Evolutionary conservation across 768 basidiomycete species (phyloP), one percentile per base, ranked within the genome.

Genomic region (Collybia sp.): DNA sequence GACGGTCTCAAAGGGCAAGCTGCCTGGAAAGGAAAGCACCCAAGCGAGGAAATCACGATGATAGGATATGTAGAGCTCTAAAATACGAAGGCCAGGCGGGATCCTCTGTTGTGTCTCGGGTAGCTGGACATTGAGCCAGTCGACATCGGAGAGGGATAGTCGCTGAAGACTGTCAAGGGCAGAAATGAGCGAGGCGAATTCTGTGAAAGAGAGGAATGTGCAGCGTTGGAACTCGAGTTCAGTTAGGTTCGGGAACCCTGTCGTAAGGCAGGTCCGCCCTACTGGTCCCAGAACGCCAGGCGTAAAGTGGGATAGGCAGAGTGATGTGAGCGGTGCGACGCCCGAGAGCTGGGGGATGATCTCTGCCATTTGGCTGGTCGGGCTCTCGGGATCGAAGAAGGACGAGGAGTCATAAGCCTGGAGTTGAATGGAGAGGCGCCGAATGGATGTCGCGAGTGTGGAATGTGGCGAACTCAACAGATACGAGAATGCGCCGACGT

Each of bases 191-290:
- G 45, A 25, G 9, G 52, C 44, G 25, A 59, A 58, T 30, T 53
- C 47, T 43, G 45, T 41, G 41, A 61, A 58, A 0, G 53, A 54
- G 16, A 50, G 46, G 37, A 61, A 61, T 44, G 55, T 48, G 49
- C 58, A 61, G 19, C 54, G 53, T 5, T 56, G 51, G 12, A 61
- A 53, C 43, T 61, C 60, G 18, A 61, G 50, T 11, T 53, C 57
- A n/a, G 52, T 55, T 6, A 61, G 51, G 18, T 46, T 40, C 9
- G 46, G 40, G 45, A 61, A 61, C 12, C 51, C 47, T 19, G 44
- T 41, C 3, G 45, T 39, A 31, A 57, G 47, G 9, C 43, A 34
- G 15, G 36, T 41, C 40, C 38, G 36, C 16, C 47, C 44, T 12
- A 47, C 25, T 30, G 44, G 50, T 38, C 47, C 37, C 33, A 51